These are phyloP conservation scores for Agarophyton chilense DNA, from an alignment of 23 red algal species.

Conservation along the genomic window DNA sequence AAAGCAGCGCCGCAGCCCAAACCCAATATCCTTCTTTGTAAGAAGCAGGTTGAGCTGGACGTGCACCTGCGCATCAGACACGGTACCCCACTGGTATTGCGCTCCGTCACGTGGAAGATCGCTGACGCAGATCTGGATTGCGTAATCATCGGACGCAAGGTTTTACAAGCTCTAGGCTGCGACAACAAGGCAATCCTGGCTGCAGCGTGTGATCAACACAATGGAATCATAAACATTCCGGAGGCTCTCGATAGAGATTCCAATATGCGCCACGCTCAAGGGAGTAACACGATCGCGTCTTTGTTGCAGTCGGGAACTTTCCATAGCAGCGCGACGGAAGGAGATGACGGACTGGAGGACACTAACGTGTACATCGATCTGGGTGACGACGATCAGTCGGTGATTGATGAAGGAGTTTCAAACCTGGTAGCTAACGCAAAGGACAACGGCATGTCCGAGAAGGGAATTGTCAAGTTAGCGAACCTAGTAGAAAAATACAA, in stretches of 20 bases:
- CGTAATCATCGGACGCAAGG: neutral
- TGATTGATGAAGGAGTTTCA: neutral
- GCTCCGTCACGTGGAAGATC: neutral
- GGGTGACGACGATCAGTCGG: neutral
- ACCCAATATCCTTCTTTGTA: no score
- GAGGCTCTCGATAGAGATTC: neutral
- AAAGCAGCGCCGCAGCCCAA: neutral
- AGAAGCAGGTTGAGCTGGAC: neutral
- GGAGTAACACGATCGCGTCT: neutral
- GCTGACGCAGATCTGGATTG: neutral
- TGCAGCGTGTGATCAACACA: conserved; percentile 31
- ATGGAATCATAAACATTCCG: conserved; percentile 16
- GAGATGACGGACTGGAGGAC: neutral
- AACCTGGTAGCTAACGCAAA: neutral
- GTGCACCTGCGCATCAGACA: conserved; percentile 30
- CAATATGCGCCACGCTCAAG: neutral
- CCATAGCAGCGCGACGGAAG: neutral
- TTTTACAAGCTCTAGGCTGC: conserved; percentile 11
- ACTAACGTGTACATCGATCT: neutral
- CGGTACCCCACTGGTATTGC: conserved; percentile 7
- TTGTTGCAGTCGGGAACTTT: neutral
- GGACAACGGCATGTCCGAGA: neutral
- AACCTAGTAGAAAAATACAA: neutral
- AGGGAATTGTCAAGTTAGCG: neutral
- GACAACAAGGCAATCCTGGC: conserved; percentile 21